Base-by-base conservation (phyloP, 768 basidiomycete species). In the Tephrocybe sp. region DNA sequence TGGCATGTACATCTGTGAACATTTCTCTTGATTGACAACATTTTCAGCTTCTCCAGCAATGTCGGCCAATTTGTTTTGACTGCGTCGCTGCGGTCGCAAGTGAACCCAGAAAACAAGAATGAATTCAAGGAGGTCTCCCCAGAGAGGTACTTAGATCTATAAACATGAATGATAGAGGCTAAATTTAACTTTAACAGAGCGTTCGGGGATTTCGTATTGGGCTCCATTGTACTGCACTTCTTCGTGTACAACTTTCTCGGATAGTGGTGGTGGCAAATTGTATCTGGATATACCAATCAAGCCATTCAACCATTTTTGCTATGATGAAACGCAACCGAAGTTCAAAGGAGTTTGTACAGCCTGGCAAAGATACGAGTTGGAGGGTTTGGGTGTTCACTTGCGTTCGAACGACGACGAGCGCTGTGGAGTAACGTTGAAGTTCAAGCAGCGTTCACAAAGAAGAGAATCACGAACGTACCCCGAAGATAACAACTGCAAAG, bases 191-290 rank as follows among this genome's bases (percentile, higher is more conserved):
- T 23, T 41, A 51, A 14, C 64, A 99, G 97, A 62, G 97, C 97
- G 16, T 99, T 99, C 63, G 95, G 91, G 39, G 97, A 99, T 64
- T 99, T 98, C 63, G 89, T 89, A 22, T 68, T 95, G 39, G 94
- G 94, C n/a, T 95, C 92, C 2, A 86, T 98, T 55, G 84, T 98
- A 34, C 77, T 99, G 31, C 97, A 99, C 69, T 94, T 98, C 76
- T 99, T 98, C 67, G 95, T 97, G 53, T 98, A 86, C 79, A 98
- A 98, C 72, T 98, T 97, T 79, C 79, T 99, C 12, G 97, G 96
- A 67, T 98, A 65, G 70, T 41, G 45, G 17, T 23, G 9, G 30
- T 30, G 43, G 43, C 48, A 17, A 17, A 45, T 16, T 55, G 40
- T 61, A 46, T 53, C 43, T 26, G 26, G 26, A 57, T 60, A 55